Evolutionary conservation across 192 early-diverging fungal species (phyloP).

Genomic region (Gigaspora rosea): DNA sequence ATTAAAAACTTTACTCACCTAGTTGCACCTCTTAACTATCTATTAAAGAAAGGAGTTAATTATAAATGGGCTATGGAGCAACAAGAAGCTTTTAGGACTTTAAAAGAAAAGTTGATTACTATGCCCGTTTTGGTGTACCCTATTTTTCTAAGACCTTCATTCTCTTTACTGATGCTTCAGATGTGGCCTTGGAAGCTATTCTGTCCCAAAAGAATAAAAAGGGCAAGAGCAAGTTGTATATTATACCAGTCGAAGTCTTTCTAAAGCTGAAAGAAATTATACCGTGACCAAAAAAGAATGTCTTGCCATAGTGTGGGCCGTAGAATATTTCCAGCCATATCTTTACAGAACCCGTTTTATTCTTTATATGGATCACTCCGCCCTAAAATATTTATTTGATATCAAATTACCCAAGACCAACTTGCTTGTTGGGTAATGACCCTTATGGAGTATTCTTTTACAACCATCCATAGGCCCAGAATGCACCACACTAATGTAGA

Average conservation of each 20-base stretch:
- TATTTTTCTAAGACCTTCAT: slow-evolving; percentile 36
- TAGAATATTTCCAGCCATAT: too few species aligned
- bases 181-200: slow-evolving; percentile 41
- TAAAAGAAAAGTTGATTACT: slow-evolving; percentile 36
- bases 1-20: background rate
- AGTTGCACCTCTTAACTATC: background rate
- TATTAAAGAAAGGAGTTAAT: background rate
- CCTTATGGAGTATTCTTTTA: too few species aligned
- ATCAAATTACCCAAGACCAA: too few species aligned
- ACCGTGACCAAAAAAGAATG: slow-evolving; percentile 28
- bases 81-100: slow-evolving; percentile 20
- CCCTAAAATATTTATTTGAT: too few species aligned
- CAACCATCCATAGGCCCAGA: too few species aligned
- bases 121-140: slow-evolving; percentile 38
- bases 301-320: too few species aligned
- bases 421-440: too few species aligned
- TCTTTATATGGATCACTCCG: too few species aligned
- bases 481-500: too few species aligned
- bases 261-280: slow-evolving; percentile 37
- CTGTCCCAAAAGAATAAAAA: slow-evolving; percentile 38
- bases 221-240: slow-evolving; percentile 29
- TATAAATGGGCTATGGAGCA: background rate
- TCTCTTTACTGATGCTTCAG: slow-evolving; percentile 46
- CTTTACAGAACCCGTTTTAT: too few species aligned
- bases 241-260: slow-evolving; percentile 31